These are phyloP conservation scores for Skeletonema menzelii DNA, from an alignment of 108 stramenopile species.

Conservation along the genomic window DNA sequence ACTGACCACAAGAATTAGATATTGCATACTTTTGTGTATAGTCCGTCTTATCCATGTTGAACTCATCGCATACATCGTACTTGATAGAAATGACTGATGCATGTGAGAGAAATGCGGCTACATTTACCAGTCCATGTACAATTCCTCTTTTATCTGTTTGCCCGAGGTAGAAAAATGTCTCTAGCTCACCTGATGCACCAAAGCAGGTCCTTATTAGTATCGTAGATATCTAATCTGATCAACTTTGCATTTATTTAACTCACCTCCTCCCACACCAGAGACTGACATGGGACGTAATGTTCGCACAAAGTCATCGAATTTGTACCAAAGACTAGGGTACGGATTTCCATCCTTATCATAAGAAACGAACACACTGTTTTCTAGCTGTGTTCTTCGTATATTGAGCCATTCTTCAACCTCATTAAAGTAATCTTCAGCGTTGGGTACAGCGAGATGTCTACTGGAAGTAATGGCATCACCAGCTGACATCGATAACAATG, in stretches of 20 bases:
- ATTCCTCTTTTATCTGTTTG: constrained; percentile 21
- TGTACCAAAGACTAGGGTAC: constrained; percentile 17
- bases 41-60: constrained; percentile 26
- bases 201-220: no score
- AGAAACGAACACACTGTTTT: constrained; percentile 17
- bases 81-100: constrained; percentile 20
- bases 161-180: constrained; percentile 19
- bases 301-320: constrained; percentile 12
- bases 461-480: background rate
- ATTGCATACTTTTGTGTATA: constrained; percentile 15
- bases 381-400: constrained; percentile 1
- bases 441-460: background rate
- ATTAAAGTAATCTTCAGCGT: background rate
- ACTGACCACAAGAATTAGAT: constrained; percentile 28
- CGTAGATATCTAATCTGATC: no score
- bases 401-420: constrained; percentile 9
- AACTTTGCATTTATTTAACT: no score
- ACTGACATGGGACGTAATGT: constrained; percentile 15
- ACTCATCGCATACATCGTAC: constrained; percentile 45
- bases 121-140: constrained; percentile 26
- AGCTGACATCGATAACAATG: constrained; percentile 1
- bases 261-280: constrained; percentile 20
- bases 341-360: constrained; percentile 20
- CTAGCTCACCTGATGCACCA: no score
- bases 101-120: constrained; percentile 38